phyloP scores from a whole-genome alignment of 768 basidiomycete genomes.

The Boletus sp. region DNA sequence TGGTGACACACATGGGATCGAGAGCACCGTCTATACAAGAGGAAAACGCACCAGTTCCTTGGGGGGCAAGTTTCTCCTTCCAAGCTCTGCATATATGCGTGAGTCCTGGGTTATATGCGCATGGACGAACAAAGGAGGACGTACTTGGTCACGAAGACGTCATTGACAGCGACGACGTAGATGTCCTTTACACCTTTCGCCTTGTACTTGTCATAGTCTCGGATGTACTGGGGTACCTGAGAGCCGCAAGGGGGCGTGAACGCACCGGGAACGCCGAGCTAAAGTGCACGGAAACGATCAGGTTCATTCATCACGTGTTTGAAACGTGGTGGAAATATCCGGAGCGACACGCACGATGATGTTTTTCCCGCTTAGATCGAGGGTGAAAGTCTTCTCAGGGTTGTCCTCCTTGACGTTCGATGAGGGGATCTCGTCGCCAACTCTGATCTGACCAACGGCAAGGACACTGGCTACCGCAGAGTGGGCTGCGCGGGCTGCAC shows the following conservation, averaged over 20 bases:
- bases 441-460: constrained; percentile 41
- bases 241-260: constrained; percentile 72
- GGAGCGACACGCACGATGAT: constrained; percentile 48
- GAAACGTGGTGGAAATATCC: background rate
- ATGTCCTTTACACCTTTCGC: constrained; percentile 72
- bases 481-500: constrained; percentile 53
- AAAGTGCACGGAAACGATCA: background rate
- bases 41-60: constrained; percentile 48
- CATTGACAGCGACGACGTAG: constrained; percentile 76
- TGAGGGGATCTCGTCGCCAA: constrained; percentile 44
- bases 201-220: constrained; percentile 67
- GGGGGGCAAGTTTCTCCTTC: constrained; percentile 59
- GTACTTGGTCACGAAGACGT: constrained; percentile 66
- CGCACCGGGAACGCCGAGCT: constrained; percentile 77
- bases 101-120: constrained; percentile 6
- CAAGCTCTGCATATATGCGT: constrained; percentile 49
- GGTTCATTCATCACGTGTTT: background rate
- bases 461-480: constrained; percentile 51
- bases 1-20: background rate
- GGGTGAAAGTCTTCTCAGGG: constrained; percentile 39
- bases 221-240: constrained; percentile 64
- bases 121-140: background rate
- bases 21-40: constrained; percentile 1
- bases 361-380: constrained; percentile 58
- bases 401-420: constrained; percentile 58